Percentiles rank a stretch among this genome's conserved stretches.
Evolutionary conservation across 805 yeast species (phyloP).

Genomic region (Candida ulmi): DNA sequence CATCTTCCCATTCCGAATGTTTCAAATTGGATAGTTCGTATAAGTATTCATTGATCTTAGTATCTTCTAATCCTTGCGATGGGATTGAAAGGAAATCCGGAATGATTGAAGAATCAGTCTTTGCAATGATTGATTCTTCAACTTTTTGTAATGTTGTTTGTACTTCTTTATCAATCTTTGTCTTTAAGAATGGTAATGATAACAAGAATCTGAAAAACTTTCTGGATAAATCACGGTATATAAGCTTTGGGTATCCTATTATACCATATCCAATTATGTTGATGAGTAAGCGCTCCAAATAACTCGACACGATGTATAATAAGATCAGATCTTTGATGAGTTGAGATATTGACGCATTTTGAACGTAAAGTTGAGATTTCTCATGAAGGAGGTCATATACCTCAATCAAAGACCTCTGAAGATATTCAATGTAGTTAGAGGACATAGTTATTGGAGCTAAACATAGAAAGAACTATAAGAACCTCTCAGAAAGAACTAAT

Average conservation of each 20-base stretch:
- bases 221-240: slow-evolving; percentile 11
- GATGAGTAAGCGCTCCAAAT: slow-evolving; percentile 1
- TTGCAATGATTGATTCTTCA: slow-evolving; percentile 53
- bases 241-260: slow-evolving; percentile 22
- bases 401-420: neutral
- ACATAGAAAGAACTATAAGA: too few species aligned
- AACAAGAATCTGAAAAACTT: slow-evolving; percentile 28
- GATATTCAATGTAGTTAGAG: too few species aligned
- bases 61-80: slow-evolving; percentile 44
- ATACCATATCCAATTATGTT: slow-evolving; percentile 36
- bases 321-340: slow-evolving; percentile 1
- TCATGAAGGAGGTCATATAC: neutral
- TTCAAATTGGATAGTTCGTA: slow-evolving; percentile 43
- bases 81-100: slow-evolving; percentile 52
- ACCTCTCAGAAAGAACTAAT: too few species aligned
- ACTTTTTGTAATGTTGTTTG: slow-evolving; percentile 38
- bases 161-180: slow-evolving; percentile 59
- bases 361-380: neutral
- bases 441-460: too few species aligned
- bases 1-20: slow-evolving; percentile 78
- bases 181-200: slow-evolving; percentile 46
- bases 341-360: slow-evolving; percentile 4
- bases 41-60: slow-evolving; percentile 44
- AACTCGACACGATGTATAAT: neutral
- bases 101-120: slow-evolving; percentile 34